Evolutionary conservation across 2,329 filamentous ascomycete species (phyloP).

Genomic region (Microcera coccophila): DNA sequence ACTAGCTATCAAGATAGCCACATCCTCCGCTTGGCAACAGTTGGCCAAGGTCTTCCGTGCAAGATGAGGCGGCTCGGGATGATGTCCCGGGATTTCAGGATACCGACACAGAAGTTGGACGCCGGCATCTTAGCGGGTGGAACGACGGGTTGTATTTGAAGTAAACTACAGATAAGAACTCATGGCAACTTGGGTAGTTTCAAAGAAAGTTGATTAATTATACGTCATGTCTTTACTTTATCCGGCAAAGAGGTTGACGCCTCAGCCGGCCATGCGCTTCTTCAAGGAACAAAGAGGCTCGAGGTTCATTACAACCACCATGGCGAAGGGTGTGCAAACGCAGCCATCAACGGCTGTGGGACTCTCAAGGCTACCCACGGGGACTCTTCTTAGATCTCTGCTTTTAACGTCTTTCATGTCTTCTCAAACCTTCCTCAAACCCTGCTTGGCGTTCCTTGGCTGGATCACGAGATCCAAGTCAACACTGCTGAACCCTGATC

Average conservation of each 20-base stretch:
- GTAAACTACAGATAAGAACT: no score
- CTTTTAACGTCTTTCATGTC: constrained; percentile 28
- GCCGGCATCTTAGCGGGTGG: no score
- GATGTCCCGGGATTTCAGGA: no score
- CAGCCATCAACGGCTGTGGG: constrained; percentile 5
- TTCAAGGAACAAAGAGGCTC: constrained; percentile 2
- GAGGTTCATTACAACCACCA: background rate
- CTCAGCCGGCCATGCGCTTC: background rate
- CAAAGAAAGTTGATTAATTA: no score
- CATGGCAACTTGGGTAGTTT: no score
- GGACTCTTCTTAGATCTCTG: constrained; percentile 23
- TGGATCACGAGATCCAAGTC: constrained; percentile 27
- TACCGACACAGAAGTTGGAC: no score
- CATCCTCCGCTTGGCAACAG: no score
- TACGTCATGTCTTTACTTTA: background rate
- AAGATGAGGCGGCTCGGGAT: no score
- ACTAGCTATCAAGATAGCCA: no score
- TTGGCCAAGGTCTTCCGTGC: no score
- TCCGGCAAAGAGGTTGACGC: background rate
- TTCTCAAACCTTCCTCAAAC: constrained; percentile 20
- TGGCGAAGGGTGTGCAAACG: background rate
- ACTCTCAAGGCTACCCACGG: constrained; percentile 22
- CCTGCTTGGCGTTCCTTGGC: constrained; percentile 23
- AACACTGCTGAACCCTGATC: constrained; percentile 43
- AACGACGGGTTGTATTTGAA: no score